Conservation (phyloP, 2,329 filamentous ascomycete genomes). For the Xylariaceae sp. region DNA sequence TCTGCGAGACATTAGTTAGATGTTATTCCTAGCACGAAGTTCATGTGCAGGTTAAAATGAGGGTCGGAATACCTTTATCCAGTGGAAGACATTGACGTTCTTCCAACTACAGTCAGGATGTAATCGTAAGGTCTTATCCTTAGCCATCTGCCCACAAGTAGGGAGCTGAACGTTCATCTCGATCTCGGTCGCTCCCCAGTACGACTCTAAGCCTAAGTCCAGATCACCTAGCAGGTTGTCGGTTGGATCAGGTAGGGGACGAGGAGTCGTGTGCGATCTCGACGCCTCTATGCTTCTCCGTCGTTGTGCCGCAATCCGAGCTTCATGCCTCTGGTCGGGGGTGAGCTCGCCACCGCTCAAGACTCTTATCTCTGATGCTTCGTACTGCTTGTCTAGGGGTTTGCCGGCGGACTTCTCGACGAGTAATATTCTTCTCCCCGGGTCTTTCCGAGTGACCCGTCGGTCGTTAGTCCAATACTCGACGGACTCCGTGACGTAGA, state of each 20-base stretch:
- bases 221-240: slow-evolving; percentile 82
- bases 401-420: slow-evolving; percentile 88
- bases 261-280: slow-evolving; percentile 42
- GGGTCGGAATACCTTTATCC: slow-evolving; percentile 74
- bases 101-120: slow-evolving; percentile 93
- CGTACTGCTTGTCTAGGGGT: slow-evolving; percentile 71
- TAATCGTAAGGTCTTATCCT: slow-evolving; percentile 65
- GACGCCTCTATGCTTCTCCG: slow-evolving; percentile 59
- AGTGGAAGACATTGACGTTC: slow-evolving; percentile 92
- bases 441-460: slow-evolving; percentile 81
- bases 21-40: neutral
- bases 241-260: slow-evolving; percentile 53
- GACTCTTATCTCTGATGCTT: slow-evolving; percentile 75
- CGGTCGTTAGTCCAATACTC: slow-evolving; percentile 90
- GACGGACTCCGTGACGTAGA: slow-evolving; percentile 85
- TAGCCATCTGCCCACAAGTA: slow-evolving; percentile 83
- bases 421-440: slow-evolving; percentile 79
- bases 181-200: slow-evolving; percentile 87
- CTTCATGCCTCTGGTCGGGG: slow-evolving; percentile 50
- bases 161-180: slow-evolving; percentile 93
- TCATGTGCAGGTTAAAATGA: neutral
- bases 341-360: slow-evolving; percentile 78
- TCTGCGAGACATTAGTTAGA: slow-evolving; percentile 50
- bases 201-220: slow-evolving; percentile 68
- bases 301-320: slow-evolving; percentile 49